Conservation (phyloP, 345 rosid genomes). For the Eucalyptus marginata region DNA sequence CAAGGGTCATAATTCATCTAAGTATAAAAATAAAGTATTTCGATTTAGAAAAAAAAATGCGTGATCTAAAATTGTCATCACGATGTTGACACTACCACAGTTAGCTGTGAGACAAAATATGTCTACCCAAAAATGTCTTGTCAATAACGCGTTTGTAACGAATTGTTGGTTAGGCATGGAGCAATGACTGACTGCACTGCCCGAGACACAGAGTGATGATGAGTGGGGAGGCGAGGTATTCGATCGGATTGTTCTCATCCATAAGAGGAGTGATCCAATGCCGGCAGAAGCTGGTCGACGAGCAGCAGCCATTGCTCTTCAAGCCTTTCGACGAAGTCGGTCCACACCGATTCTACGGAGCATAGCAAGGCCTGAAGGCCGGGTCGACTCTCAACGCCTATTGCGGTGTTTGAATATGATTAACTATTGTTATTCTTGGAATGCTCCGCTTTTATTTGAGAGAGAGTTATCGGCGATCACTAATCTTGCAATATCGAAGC, state of each 20-base stretch:
- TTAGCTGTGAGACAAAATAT: background rate
- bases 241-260: conserved; percentile 4
- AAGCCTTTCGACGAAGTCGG: conserved; percentile 8
- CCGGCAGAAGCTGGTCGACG: conserved; percentile 10
- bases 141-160: no score
- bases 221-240: background rate
- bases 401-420: conserved; percentile 1
- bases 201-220: background rate
- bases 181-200: background rate
- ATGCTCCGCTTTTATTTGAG: no score
- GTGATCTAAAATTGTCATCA: background rate
- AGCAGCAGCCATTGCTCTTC: conserved; percentile 14
- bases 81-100: background rate
- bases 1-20: no score
- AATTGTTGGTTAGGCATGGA: background rate
- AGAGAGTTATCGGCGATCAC: no score
- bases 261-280: background rate
- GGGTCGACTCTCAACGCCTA: background rate
- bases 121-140: no score
- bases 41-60: no score
- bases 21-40: no score
- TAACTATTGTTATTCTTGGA: no score
- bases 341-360: background rate
- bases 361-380: background rate
- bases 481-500: no score